phyloP scores from a whole-genome alignment of 1,139 yeast species.

The Hanseniaspora gamundiae region DNA sequence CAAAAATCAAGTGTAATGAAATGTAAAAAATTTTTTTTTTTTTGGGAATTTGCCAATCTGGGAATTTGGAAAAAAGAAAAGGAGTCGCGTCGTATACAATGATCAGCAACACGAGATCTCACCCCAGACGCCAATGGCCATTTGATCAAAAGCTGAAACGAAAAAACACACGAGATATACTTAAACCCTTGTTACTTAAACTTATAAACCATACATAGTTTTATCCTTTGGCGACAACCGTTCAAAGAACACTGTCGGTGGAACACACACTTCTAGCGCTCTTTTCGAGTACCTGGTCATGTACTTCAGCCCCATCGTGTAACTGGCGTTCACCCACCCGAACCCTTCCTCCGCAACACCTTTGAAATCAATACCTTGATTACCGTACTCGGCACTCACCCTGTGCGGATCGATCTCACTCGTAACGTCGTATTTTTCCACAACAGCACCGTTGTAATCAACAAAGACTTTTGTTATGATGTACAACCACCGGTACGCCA shows the following conservation, averaged over 20 bases:
- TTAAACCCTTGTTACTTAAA: neutral
- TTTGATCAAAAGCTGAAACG: no score
- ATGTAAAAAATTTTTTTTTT: no score
- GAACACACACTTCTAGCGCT: constrained; percentile 72
- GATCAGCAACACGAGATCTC: no score
- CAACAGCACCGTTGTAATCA: constrained; percentile 90
- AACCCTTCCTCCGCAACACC: constrained; percentile 95
- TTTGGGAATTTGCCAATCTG: no score
- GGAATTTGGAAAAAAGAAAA: no score
- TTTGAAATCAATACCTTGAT: constrained; percentile 85
- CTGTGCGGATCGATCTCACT: constrained; percentile 75
- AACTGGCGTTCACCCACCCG: constrained; percentile 95
- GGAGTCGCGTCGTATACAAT: no score
- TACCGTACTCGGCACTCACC: constrained; percentile 94
- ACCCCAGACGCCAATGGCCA: no score
- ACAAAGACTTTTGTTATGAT: constrained; percentile 89
- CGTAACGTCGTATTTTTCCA: constrained; percentile 89
- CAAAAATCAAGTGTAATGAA: no score
- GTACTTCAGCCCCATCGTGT: constrained; percentile 58
- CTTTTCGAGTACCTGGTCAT: constrained; percentile 59
- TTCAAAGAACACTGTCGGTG: constrained; percentile 59
- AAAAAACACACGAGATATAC: neutral
- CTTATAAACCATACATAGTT: constrained; percentile 27
- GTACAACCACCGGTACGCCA: constrained; percentile 78
- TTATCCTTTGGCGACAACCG: constrained; percentile 37